Conservation (phyloP, 2,329 filamentous ascomycete genomes). For the Ambrosiella xylebori region DNA sequence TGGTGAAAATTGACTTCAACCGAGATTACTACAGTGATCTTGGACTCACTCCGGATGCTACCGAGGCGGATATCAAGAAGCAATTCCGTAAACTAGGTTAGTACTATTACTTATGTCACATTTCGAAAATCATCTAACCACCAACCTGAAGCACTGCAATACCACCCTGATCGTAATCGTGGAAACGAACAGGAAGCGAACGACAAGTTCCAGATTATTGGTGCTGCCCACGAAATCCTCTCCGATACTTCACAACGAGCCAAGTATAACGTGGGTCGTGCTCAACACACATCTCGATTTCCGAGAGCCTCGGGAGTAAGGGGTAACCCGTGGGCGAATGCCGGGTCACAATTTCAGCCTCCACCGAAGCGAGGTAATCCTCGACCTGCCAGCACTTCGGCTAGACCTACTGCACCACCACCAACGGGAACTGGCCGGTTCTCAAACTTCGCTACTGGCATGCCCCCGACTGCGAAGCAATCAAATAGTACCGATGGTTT, state of each 20-base stretch:
- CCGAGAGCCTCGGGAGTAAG: constrained; percentile 35
- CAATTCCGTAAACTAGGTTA: constrained; percentile 70
- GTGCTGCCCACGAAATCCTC: constrained; percentile 65
- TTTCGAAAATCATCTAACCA: background rate
- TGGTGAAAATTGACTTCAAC: constrained; percentile 19
- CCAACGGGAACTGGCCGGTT: constrained; percentile 15
- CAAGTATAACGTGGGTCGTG: constrained; percentile 32
- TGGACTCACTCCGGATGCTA: constrained; percentile 49
- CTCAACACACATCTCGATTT: constrained; percentile 20
- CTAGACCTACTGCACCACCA: background rate
- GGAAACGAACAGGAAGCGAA: constrained; percentile 66
- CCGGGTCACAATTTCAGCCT: constrained; percentile 30
- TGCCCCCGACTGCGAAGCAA: constrained; percentile 28
- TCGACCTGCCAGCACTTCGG: constrained; percentile 1
- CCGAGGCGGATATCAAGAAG: constrained; percentile 63
- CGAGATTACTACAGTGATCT: constrained; percentile 78
- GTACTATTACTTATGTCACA: constrained; percentile 14
- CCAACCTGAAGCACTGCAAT: constrained; percentile 51
- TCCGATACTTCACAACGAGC: constrained; percentile 32
- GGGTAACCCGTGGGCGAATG: constrained; percentile 40
- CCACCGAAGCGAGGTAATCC: constrained; percentile 28
- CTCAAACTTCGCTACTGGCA: constrained; percentile 24
- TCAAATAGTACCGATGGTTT: constrained; percentile 22
- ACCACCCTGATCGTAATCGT: constrained; percentile 77
- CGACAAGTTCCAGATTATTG: constrained; percentile 70